Conservation (phyloP, 495 filamentous ascomycete species). For the Aeminium ludgeri region DNA sequence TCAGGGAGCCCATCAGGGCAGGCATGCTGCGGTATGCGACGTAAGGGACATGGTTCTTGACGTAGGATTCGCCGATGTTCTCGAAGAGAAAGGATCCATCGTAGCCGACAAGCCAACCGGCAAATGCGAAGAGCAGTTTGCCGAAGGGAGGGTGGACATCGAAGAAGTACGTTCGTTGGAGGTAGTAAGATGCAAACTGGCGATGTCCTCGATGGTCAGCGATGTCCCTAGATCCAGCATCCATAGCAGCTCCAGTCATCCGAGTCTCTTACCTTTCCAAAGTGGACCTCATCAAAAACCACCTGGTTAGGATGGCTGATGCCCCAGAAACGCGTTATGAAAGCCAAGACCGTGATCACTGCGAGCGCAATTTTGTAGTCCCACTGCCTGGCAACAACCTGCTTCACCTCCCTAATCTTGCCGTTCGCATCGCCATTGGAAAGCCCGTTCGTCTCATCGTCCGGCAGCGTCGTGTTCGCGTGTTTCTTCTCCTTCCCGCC, state of each 20-base stretch:
- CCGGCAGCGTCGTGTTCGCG: conserved; percentile 17
- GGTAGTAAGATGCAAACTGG: conserved; percentile 91
- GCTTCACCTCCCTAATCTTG: conserved; percentile 15
- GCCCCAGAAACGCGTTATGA: conserved; percentile 83
- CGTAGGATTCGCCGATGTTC: conserved; percentile 98
- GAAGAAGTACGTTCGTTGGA: conserved; percentile 98
- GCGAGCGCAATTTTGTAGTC: conserved; percentile 70
- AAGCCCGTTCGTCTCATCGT: not conserved
- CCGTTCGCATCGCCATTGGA: conserved; percentile 11
- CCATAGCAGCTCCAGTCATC: not conserved
- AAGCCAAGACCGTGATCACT: conserved; percentile 68
- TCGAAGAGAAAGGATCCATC: conserved; percentile 96
- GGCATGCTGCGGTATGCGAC: conserved; percentile 90
- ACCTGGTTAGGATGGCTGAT: conserved; percentile 91
- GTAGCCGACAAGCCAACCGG: conserved; percentile 90
- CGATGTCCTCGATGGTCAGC: not conserved
- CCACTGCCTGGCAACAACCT: conserved; percentile 39
- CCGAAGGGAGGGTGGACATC: conserved; percentile 97
- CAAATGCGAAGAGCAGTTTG: conserved; percentile 75
- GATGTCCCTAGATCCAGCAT: not conserved
- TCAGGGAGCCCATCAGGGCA: conserved; percentile 76
- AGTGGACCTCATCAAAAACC: conserved; percentile 98
- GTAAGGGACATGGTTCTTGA: conserved; percentile 91
- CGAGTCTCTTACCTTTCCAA: conserved; percentile 66
- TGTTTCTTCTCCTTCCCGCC: conserved; percentile 20